A percentile compares a stretch with the other conserved stretches of the same genome.
Conservation (phyloP, 1,139 yeast species). For the Blastobotrys ciferrii region DNA sequence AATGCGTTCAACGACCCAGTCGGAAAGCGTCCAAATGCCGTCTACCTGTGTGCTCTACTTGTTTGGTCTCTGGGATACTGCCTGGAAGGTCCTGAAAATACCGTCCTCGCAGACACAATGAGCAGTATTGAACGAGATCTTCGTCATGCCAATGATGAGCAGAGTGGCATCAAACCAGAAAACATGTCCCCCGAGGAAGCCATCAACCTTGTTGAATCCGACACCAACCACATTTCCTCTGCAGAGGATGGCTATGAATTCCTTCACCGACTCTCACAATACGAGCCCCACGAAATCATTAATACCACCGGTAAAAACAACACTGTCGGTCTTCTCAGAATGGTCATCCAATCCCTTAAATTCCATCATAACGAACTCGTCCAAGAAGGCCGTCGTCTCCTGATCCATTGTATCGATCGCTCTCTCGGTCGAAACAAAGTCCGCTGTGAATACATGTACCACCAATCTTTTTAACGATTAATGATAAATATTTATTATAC, state of each 20-base stretch:
- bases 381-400: conserved; percentile 33
- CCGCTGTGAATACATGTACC: conserved; percentile 31
- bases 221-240: conserved; percentile 18
- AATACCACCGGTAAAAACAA: conserved; percentile 27
- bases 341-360: conserved; percentile 31
- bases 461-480: neutral
- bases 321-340: conserved; percentile 35
- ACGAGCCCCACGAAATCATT: conserved; percentile 24
- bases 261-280: conserved; percentile 26
- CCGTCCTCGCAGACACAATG: conserved; percentile 16
- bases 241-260: conserved; percentile 30
- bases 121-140: conserved; percentile 16
- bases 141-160: conserved; percentile 3
- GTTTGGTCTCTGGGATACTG: conserved; percentile 59
- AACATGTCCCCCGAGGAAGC: conserved; percentile 19
- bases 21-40: conserved; percentile 54
- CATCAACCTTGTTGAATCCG: conserved; percentile 17
- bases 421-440: conserved; percentile 32
- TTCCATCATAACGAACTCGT: conserved; percentile 34
- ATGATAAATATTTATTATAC: neutral
- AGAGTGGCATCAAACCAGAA: neutral
- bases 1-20: conserved; percentile 53
- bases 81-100: conserved; percentile 55
- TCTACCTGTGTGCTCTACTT: conserved; percentile 52
- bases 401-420: conserved; percentile 34